phyloP scores from a whole-genome alignment of 495 filamentous ascomycete species.

The Pseudomonodictys pantanalensis region DNA sequence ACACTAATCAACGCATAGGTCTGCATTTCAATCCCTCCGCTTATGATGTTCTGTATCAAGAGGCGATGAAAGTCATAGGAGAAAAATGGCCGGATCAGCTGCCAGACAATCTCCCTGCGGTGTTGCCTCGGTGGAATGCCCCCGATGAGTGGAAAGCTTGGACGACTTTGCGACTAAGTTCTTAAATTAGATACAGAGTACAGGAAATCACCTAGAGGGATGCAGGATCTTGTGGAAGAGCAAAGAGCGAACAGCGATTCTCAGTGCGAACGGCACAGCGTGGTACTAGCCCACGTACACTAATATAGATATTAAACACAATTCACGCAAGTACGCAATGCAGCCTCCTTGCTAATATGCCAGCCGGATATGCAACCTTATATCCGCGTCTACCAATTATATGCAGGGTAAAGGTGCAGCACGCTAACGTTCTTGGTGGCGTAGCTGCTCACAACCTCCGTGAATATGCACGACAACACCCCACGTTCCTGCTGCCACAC shows the following conservation, averaged over 20 bases:
- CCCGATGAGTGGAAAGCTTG: slow-evolving; percentile 21
- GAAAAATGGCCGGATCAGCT: slow-evolving; percentile 57
- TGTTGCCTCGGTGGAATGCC: slow-evolving; percentile 55
- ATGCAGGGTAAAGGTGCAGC: background rate
- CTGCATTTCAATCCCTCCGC: slow-evolving; percentile 63
- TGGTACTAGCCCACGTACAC: no score
- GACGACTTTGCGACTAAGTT: no score
- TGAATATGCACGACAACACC: background rate
- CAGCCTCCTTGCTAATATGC: background rate
- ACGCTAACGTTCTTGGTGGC: background rate
- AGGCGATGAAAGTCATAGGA: slow-evolving; percentile 53
- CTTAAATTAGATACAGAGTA: no score
- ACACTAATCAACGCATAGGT: slow-evolving; percentile 41
- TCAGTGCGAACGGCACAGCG: no score
- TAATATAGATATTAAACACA: no score
- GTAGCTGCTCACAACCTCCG: background rate
- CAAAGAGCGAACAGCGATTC: no score
- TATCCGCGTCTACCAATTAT: background rate
- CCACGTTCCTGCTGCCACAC: background rate
- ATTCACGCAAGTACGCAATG: background rate
- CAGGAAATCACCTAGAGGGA: no score
- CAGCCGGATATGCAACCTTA: background rate
- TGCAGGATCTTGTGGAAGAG: no score
- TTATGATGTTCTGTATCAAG: slow-evolving; percentile 58
- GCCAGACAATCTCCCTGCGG: slow-evolving; percentile 51